Evolutionary conservation across 2,329 filamentous ascomycete species (phyloP), one percentile per base, ranked within the genome.

Genomic region (Fusarium verrucosum): DNA sequence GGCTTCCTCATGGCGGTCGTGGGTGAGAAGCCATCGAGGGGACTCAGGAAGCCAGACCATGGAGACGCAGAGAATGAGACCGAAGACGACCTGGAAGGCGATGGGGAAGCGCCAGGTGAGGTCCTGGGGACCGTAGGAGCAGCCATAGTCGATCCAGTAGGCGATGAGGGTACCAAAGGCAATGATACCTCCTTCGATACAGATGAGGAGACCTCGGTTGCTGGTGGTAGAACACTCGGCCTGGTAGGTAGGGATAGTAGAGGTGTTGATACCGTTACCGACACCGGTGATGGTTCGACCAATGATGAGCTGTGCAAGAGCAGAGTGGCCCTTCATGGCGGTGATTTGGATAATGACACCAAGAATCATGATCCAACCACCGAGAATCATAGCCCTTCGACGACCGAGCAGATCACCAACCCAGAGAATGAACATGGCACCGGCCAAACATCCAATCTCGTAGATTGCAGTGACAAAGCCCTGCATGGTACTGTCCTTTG

Each of bases 281-380:
- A 85, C 69, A 17, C 83, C 83, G 13, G 83, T 85, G 7, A 86
- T 74, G 10, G 83, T 78, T 43, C 82, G 75, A 2, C 82, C 82
- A 30, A 83, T 68, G 55, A 86, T 82, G 56, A 86, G 77, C 60
- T 86, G 83, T 1, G 80, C 77, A 28, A 84, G 70, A n/a, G 59
- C 65, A 26, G 41, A 52, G 22, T 70, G 60, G 1, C 83, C 73
- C 20, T 75, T 77, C 73, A 74, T 68, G 17, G 76, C 50, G 16
- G 80, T 78, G 32, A 84, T 75, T 69, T 90, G 88, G 33, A 90
- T 82, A 10, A 84, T 77, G 30, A 87, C 86, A 17, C 87, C 87
- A 10, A 87, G 51, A 10, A 87, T 81, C 82, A 89, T 86, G 64
- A 89, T 82, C 11, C 77, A 62, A 10, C 82, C 82, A 16, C 87